phyloP scores from a whole-genome alignment of 805 yeast genomes.

The Schizosaccharomyces octosporus region DNA sequence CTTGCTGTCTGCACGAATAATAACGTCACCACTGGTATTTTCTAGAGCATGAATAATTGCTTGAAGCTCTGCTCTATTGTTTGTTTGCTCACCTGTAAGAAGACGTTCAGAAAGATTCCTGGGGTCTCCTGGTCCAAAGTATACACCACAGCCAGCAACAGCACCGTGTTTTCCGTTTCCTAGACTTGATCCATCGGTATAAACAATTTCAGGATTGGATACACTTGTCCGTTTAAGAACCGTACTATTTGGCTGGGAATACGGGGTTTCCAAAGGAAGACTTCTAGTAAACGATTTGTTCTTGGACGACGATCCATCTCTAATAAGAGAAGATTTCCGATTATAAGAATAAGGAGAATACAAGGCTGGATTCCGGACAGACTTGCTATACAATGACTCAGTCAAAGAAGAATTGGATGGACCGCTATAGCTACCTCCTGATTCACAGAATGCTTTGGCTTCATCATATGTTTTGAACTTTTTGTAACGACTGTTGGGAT shows the following conservation, averaged over 20 bases:
- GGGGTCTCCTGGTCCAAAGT: constrained; percentile 29
- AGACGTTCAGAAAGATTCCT: constrained; percentile 34
- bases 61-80: constrained; percentile 54
- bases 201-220: constrained; percentile 16
- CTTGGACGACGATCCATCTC: too few species aligned
- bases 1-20: constrained; percentile 44
- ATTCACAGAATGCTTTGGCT: constrained; percentile 18
- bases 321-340: too few species aligned
- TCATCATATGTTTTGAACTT: constrained; percentile 24
- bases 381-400: neutral
- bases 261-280: too few species aligned
- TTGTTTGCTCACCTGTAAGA: constrained; percentile 30
- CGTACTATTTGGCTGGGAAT: too few species aligned
- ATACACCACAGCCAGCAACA: constrained; percentile 53
- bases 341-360: too few species aligned
- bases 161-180: constrained; percentile 27
- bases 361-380: neutral
- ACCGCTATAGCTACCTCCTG: neutral
- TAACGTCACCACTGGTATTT: constrained; percentile 14
- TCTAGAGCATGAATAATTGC: constrained; percentile 39
- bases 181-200: constrained; percentile 58
- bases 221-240: neutral
- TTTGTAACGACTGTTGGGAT: constrained; percentile 30
- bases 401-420: neutral
- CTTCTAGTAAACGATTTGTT: too few species aligned